A percentile compares a stretch with the other conserved stretches of the same genome.
Conservation (phyloP, 2,329 filamentous ascomycete genomes). For the Aspergillus fructus region DNA sequence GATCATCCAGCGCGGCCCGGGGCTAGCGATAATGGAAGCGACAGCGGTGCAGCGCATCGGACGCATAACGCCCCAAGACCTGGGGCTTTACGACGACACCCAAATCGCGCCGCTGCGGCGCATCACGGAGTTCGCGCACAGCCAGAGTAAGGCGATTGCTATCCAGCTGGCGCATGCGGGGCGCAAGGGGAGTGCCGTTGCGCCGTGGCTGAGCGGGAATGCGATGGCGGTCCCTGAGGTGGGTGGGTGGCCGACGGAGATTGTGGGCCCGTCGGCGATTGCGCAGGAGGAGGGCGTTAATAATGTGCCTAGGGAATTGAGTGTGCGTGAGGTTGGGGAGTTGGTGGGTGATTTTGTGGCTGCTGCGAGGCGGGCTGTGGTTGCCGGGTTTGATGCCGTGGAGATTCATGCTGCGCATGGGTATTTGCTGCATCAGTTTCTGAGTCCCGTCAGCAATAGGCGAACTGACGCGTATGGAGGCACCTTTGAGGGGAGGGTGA, state of each 20-base stretch:
- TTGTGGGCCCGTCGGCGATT: conserved; percentile 39
- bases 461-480: conserved; percentile 26
- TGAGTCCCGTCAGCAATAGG: conserved; percentile 23
- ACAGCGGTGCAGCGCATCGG: conserved; percentile 73
- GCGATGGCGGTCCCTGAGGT: conserved; percentile 48
- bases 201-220: conserved; percentile 44
- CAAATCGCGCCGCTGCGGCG: conserved; percentile 69
- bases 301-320: conserved; percentile 24
- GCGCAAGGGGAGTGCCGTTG: conserved; percentile 58
- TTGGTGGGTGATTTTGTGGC: conserved; percentile 22
- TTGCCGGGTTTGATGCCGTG: conserved; percentile 34
- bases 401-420: conserved; percentile 29
- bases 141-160: conserved; percentile 71
- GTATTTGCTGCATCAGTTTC: conserved; percentile 27
- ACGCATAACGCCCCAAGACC: conserved; percentile 67
- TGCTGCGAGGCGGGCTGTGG: conserved; percentile 35
- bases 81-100: conserved; percentile 74
- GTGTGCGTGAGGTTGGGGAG: conserved; percentile 32
- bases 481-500: conserved; percentile 14
- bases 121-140: conserved; percentile 76
- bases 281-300: conserved; percentile 3
- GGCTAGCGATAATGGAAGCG: conserved; percentile 75
- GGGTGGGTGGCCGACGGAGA: conserved; percentile 56
- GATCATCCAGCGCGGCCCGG: conserved; percentile 72
- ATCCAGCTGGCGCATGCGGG: conserved; percentile 84